Evolutionary conservation across 371 early-diverging fungal species (phyloP).

Genomic region (Mortierella sp.): DNA sequence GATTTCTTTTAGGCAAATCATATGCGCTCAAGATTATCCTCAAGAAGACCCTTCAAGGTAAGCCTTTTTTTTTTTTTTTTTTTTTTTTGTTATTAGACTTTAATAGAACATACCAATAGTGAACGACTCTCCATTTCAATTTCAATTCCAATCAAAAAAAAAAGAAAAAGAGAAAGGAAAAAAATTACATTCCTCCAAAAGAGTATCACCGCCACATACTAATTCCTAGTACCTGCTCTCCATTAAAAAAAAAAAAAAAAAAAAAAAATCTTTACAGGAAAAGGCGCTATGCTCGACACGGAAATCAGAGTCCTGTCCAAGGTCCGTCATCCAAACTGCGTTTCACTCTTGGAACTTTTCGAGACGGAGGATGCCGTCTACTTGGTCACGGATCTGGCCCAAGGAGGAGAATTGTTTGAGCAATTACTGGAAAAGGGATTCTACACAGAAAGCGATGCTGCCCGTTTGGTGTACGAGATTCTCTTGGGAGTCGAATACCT

Average conservation of each 20-base stretch:
- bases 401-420: slow-evolving; percentile 90
- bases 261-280: slow-evolving; percentile 61
- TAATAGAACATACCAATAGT: no score
- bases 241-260: slow-evolving; percentile 16
- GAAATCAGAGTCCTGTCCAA: slow-evolving; percentile 83
- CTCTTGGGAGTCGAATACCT: slow-evolving; percentile 82
- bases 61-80: not conserved
- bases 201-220: not conserved
- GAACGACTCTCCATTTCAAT: no score
- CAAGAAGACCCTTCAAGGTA: slow-evolving; percentile 67
- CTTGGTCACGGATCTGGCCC: slow-evolving; percentile 85
- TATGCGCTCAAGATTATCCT: slow-evolving; percentile 88
- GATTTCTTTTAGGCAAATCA: slow-evolving; percentile 64
- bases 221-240: not conserved
- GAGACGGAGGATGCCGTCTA: slow-evolving; percentile 84
- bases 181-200: not conserved
- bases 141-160: not conserved
- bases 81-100: no score
- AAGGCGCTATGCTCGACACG: slow-evolving; percentile 83
- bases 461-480: slow-evolving; percentile 74
- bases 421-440: slow-evolving; percentile 80
- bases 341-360: slow-evolving; percentile 81
- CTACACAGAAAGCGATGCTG: slow-evolving; percentile 84
- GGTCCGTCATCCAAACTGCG: slow-evolving; percentile 84
- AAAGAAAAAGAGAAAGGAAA: not conserved